Conservation (phyloP, 805 yeast species). For the Saccharomyces mikatae region DNA sequence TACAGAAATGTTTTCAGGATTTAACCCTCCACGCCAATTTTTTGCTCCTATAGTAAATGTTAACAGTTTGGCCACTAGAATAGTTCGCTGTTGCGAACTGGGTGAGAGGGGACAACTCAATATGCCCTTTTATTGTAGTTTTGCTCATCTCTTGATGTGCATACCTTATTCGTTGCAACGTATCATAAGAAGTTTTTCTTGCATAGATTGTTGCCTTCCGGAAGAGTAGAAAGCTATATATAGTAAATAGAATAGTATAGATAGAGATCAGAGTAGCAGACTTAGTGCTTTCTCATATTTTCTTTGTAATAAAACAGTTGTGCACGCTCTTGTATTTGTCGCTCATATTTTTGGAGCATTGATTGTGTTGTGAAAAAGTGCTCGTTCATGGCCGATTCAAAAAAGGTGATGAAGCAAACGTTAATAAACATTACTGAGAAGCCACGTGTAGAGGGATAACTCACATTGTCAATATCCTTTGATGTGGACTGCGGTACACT, state of each 20-base stretch:
- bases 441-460: background rate
- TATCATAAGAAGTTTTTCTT: slow-evolving; percentile 43
- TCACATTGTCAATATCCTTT: background rate
- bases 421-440: background rate
- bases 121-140: slow-evolving; percentile 64
- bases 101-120: slow-evolving; percentile 68
- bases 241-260: background rate
- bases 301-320: background rate
- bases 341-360: background rate
- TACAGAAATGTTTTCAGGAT: slow-evolving; percentile 68
- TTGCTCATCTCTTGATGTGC: slow-evolving; percentile 60
- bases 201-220: slow-evolving; percentile 51
- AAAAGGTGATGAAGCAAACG: background rate
- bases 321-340: background rate
- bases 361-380: background rate
- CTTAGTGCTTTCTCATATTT: background rate
- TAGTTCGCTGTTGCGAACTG: slow-evolving; percentile 44
- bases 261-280: background rate
- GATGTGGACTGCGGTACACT: background rate
- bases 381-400: background rate
- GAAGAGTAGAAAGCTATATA: slow-evolving; percentile 5
- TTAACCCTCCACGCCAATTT: slow-evolving; percentile 61
- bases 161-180: slow-evolving; percentile 52
- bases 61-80: slow-evolving; percentile 44
- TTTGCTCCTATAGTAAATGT: slow-evolving; percentile 75